Percentiles rank a stretch among this genome's conserved stretches.
Conservation (phyloP, 2,329 filamentous ascomycete genomes). For the Gnomoniopsis sp. region DNA sequence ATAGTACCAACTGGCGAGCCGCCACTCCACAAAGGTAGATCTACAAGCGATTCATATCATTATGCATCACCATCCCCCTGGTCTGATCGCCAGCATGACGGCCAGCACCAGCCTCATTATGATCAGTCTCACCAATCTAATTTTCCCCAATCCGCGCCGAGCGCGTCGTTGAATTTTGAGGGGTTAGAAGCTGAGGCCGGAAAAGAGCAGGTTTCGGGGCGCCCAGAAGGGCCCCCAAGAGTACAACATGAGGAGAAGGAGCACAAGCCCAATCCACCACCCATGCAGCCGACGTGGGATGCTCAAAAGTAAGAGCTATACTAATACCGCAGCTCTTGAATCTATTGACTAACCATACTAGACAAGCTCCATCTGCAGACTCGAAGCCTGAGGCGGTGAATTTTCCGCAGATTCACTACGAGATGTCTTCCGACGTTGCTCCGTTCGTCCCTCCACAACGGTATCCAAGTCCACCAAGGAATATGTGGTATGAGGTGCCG, state of each 20-base stretch:
- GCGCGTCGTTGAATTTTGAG: conserved; percentile 36
- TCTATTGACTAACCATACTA: conserved; percentile 31
- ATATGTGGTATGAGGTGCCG: conserved; percentile 87
- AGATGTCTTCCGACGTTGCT: conserved; percentile 73
- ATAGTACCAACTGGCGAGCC: conserved; percentile 33
- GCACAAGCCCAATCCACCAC: conserved; percentile 32
- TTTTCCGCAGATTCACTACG: conserved; percentile 74
- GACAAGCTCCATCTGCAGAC: conserved; percentile 59
- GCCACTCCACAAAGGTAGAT: conserved; percentile 22
- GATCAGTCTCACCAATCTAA: conserved; percentile 20
- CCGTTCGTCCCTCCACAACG: conserved; percentile 73
- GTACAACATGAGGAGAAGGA: conserved; percentile 33
- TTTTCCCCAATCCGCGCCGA: conserved; percentile 23
- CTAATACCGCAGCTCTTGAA: background rate
- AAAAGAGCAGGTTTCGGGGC: conserved; percentile 35
- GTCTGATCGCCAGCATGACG: conserved; percentile 20
- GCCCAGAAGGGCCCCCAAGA: conserved; percentile 29
- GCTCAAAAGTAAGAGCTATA: conserved; percentile 45
- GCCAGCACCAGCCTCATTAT: conserved; percentile 17
- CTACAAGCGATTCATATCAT: conserved; percentile 18
- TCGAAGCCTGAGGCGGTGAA: conserved; percentile 83
- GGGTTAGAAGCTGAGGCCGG: conserved; percentile 47
- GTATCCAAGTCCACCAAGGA: conserved; percentile 78
- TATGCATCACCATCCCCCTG: conserved; percentile 17
- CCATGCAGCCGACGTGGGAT: conserved; percentile 42